Evolutionary conservation across 1,284 basidiomycete species (phyloP), one percentile per base, ranked within the genome.

Genomic region (Quambalaria eucalypti): DNA sequence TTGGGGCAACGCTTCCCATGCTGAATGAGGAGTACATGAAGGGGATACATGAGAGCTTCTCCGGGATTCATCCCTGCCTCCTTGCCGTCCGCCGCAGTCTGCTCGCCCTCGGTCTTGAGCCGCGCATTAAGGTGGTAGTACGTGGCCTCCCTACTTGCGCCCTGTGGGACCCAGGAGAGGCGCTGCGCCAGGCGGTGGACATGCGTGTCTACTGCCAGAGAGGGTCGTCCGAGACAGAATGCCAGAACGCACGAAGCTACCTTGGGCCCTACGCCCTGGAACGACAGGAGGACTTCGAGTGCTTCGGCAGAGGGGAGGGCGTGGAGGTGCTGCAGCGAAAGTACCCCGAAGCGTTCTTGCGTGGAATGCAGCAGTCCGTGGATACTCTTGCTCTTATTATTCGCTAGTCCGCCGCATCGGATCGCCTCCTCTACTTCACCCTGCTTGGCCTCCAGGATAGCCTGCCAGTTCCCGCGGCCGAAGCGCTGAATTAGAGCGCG

Each of bases 161-260:
- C 81, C n/a, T 72, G 66, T 0, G 86, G 87, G 1, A 86, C 81
- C 86, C 86, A 88, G 0, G 82, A 83, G 23, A 88, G 77, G 12
- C 84, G 64, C 57, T 80, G 83, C 58, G 82, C 82, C 56, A 87
- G 76, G 19, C 86, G 79, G 19, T 54, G 25, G 77, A 80, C 69
- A 85, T 82, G 66, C 28, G 86, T 88, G 68, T 88, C 86, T 50
- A 88, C 86, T 0, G 87, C 85, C 68, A 88, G 87, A 1, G 83
- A 83, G 54, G 85, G 80, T 14, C 86, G 77, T 0, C 83, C 83
- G 21, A 88, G 78, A 68, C 85, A 86, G 71, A 88, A 87, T n/a
- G 87, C 78, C 21, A n/a, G 36, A 5, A 88, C 86, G 66, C 87
- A 88, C 4, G 83, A 83, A 0, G 86, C 86, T 0, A 86, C 87